phyloP scores from a whole-genome alignment of 768 basidiomycete genomes.

The Mycena vulgaris region DNA sequence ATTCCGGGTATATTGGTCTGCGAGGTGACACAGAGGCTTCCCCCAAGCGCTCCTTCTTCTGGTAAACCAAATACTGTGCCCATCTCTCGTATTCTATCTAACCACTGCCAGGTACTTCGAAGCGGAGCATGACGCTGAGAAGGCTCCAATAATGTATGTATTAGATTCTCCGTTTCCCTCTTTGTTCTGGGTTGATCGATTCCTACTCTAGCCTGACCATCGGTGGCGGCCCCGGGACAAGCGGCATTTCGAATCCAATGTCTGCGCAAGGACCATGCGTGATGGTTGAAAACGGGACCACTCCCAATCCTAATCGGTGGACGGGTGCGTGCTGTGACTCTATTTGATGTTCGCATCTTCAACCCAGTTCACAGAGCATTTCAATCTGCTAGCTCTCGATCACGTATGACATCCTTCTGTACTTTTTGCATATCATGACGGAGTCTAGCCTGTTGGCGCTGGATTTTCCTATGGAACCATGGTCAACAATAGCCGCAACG shows the following conservation, averaged over 20 bases:
- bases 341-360: neutral
- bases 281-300: slow-evolving; percentile 17
- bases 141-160: slow-evolving; percentile 51
- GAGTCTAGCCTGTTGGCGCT: neutral
- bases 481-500: slow-evolving; percentile 50
- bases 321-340: slow-evolving; percentile 8
- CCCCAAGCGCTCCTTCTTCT: slow-evolving; percentile 45
- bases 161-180: neutral
- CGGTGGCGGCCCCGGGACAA: slow-evolving; percentile 53
- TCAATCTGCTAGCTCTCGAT: neutral
- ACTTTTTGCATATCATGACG: neutral
- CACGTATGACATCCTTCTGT: neutral
- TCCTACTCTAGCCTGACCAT: slow-evolving; percentile 44
- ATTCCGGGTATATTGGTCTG: slow-evolving; percentile 50
- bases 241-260: slow-evolving; percentile 48
- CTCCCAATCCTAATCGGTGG: neutral
- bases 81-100: neutral
- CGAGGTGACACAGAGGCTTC: slow-evolving; percentile 44
- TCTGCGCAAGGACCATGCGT: slow-evolving; percentile 47
- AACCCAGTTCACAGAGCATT: neutral
- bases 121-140: slow-evolving; percentile 45
- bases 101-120: slow-evolving; percentile 50
- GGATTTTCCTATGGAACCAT: slow-evolving; percentile 23
- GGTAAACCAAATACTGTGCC: slow-evolving; percentile 1
- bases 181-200: neutral